These are phyloP conservation scores for Fraxinus angustifolia DNA, from an alignment of 305 asterid genomes.

Conservation along the genomic window DNA sequence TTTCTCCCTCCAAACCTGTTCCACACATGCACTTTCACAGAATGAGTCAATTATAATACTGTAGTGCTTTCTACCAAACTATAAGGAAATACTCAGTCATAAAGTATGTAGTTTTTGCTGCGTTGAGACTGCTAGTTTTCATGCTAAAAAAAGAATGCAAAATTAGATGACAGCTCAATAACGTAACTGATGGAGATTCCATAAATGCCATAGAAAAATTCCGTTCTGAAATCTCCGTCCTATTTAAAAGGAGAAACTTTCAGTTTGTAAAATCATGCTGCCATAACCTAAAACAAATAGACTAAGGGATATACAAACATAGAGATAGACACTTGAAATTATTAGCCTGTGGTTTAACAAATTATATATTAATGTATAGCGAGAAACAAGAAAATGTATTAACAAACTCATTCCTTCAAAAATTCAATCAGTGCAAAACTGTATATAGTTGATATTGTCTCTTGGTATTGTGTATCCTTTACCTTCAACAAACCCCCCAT, in stretches of 20 bases:
- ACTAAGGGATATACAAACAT: not conserved
- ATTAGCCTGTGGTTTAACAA: not conserved
- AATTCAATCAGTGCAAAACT: not conserved
- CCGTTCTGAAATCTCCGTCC: not conserved
- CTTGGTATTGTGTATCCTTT: constrained; percentile 10
- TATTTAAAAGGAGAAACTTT: not conserved
- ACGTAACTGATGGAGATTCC: not conserved
- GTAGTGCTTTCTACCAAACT: not conserved
- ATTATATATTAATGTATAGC: not conserved
- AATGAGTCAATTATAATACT: constrained; percentile 8
- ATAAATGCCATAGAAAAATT: not conserved
- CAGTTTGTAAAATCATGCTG: not conserved
- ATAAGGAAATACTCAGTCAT: not conserved
- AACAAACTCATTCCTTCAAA: not conserved
- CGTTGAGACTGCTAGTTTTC: not conserved
- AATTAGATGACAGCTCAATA: not conserved
- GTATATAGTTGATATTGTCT: not conserved
- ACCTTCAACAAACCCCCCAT: constrained; percentile 95
- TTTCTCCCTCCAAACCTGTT: constrained; percentile 94
- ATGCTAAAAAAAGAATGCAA: not conserved
- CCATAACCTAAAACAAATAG: not conserved
- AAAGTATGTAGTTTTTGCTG: not conserved
- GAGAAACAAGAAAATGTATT: not conserved
- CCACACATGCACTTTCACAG: constrained; percentile 5
- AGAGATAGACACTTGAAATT: not conserved